Percentiles rank a stretch among this genome's conserved stretches.
Evolutionary conservation across 2,329 filamentous ascomycete genomes (phyloP).

Genomic region (Clarireedia hainanense): DNA sequence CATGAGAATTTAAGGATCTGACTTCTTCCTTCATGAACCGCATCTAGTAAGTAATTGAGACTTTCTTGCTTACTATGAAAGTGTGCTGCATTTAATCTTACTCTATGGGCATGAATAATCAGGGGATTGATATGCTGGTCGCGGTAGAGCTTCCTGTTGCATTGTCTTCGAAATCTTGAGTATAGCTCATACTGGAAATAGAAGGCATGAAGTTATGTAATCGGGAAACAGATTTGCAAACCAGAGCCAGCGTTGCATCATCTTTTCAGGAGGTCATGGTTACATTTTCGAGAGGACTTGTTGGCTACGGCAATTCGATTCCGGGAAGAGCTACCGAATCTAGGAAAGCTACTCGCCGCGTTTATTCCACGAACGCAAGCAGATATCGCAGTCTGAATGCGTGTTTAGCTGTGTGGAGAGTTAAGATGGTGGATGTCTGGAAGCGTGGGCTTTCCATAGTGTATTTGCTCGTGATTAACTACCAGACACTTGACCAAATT

Average conservation of each 20-base stretch:
- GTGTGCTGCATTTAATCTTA: background rate
- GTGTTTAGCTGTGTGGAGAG: too few relatives aligned
- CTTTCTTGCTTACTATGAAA: background rate
- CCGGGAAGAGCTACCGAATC: too few relatives aligned
- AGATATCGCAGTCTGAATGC: too few relatives aligned
- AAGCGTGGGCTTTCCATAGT: too few relatives aligned
- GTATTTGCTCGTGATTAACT: too few relatives aligned
- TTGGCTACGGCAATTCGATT: too few relatives aligned
- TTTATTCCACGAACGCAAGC: too few relatives aligned
- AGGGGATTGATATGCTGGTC: background rate
- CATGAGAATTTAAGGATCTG: background rate
- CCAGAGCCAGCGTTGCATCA: background rate
- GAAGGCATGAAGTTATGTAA: constrained; percentile 4
- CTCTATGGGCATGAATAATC: background rate
- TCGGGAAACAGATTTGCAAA: background rate
- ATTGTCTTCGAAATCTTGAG: background rate
- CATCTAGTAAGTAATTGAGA: background rate
- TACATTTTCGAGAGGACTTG: too few relatives aligned
- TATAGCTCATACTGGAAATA: background rate
- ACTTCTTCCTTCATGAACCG: constrained; percentile 1
- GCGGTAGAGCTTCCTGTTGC: background rate
- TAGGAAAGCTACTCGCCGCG: too few relatives aligned
- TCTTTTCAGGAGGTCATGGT: too few relatives aligned
- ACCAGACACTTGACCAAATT: too few relatives aligned
- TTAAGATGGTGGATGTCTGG: too few relatives aligned